phyloP scores from a whole-genome alignment of 306 rosid genomes.

The Acacia confusa region DNA sequence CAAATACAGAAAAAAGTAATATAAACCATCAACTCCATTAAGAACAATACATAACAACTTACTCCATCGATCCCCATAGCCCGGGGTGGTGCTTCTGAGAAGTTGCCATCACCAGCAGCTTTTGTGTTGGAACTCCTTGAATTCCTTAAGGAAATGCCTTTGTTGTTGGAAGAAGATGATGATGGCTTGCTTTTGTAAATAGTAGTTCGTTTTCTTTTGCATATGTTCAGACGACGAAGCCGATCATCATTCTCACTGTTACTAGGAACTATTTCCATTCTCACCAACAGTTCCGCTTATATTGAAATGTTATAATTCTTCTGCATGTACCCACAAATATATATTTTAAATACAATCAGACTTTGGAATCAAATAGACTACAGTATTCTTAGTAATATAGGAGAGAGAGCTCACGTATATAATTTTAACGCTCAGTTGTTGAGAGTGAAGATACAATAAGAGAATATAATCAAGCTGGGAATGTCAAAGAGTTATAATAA shows the following conservation, averaged over 20 bases:
- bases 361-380: background rate
- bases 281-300: background rate
- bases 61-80: background rate
- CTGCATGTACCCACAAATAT: constrained; percentile 17
- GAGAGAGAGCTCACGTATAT: background rate
- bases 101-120: background rate
- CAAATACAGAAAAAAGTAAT: too few relatives aligned
- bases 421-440: background rate
- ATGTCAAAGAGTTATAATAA: background rate
- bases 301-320: background rate
- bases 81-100: background rate
- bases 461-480: background rate
- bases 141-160: background rate
- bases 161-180: background rate
- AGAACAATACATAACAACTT: background rate
- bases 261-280: background rate
- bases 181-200: background rate
- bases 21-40: background rate
- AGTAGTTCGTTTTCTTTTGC: background rate
- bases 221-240: background rate
- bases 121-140: background rate
- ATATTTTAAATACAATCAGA: background rate
- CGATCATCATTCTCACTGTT: background rate
- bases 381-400: background rate
- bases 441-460: background rate